Conservation (phyloP, 2,329 filamentous ascomycete species). For the Escovopsis sp. region DNA sequence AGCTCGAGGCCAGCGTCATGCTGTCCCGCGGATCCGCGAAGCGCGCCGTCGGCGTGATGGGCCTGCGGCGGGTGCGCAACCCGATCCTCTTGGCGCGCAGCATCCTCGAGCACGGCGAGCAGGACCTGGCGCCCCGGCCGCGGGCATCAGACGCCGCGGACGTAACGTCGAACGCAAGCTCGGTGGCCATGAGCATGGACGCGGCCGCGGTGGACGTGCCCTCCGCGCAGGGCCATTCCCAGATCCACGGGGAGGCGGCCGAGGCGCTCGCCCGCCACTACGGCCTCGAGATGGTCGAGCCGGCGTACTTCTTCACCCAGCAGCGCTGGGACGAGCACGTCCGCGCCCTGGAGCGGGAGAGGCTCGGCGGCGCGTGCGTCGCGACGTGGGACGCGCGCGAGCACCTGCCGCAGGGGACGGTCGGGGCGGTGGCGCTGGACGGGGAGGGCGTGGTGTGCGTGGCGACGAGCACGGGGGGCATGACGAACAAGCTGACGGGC, state of each 20-base stretch:
- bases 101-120: conserved; percentile 52
- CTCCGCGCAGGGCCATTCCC: conserved; percentile 52
- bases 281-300: conserved; percentile 54
- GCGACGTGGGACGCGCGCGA: conserved; percentile 44
- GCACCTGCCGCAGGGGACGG: conserved; percentile 70
- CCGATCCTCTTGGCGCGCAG: conserved; percentile 60
- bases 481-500: conserved; percentile 81
- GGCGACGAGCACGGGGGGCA: conserved; percentile 55
- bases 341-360: conserved; percentile 38
- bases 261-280: conserved; percentile 53
- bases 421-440: conserved; percentile 70
- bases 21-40: conserved; percentile 59
- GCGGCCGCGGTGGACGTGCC: conserved; percentile 24
- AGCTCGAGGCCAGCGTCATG: conserved; percentile 81
- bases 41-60: conserved; percentile 62
- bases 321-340: conserved; percentile 65
- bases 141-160: no score
- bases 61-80: conserved; percentile 59
- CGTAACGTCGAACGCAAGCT: conserved; percentile 6
- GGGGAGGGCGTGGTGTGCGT: conserved; percentile 55
- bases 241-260: conserved; percentile 51
- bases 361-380: conserved; percentile 18
- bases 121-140: conserved; percentile 31
- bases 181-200: conserved; percentile 8
- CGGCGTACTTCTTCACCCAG: conserved; percentile 65